Percentiles rank a stretch among this genome's conserved stretches.
phyloP scores from a whole-genome alignment of 108 stramenopile species.

The Discostella stelligeroides region DNA sequence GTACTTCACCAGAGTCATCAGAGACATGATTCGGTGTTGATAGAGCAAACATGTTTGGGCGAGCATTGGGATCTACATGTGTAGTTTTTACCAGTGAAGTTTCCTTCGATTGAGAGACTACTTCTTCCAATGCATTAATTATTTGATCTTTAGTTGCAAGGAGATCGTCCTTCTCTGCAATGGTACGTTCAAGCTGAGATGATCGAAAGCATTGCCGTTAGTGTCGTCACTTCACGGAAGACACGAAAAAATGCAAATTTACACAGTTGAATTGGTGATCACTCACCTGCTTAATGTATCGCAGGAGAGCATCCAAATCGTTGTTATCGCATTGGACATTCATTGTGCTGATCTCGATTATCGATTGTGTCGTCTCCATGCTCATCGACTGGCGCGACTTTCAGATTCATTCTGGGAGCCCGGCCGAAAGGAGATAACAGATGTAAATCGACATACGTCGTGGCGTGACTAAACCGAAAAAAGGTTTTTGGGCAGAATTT shows the following conservation, averaged over 20 bases:
- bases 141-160: neutral
- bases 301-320: neutral
- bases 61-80: neutral
- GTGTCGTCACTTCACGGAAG: too few species aligned
- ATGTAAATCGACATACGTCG: too few species aligned
- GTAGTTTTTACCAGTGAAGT: neutral
- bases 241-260: too few species aligned
- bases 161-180: slow-evolving; percentile 8
- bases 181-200: slow-evolving; percentile 9
- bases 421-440: too few species aligned
- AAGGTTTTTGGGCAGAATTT: too few species aligned
- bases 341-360: neutral
- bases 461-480: too few species aligned
- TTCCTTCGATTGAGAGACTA: neutral
- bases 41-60: neutral
- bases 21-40: neutral
- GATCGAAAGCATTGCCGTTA: too few species aligned
- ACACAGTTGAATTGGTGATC: neutral
- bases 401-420: too few species aligned
- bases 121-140: slow-evolving; percentile 4
- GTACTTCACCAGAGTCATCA: neutral
- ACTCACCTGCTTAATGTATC: neutral
- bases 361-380: neutral
- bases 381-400: neutral
- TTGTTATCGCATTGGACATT: neutral